phyloP scores from a whole-genome alignment of 2,329 filamentous ascomycete species.

The Fusarium sp. region DNA sequence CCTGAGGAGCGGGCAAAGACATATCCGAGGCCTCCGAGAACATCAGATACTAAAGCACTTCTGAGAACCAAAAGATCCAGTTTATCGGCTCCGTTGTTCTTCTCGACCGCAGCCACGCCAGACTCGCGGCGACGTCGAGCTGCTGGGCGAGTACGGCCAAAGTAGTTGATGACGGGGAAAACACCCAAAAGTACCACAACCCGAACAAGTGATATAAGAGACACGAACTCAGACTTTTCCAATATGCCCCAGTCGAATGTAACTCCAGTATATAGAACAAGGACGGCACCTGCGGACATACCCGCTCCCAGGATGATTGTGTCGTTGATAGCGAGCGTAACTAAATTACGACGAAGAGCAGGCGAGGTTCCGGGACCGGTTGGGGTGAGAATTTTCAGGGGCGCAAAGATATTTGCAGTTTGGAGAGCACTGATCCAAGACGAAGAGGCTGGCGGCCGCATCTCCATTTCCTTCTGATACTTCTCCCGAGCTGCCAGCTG shows the following conservation, averaged over 20 bases:
- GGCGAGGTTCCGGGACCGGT: conserved; percentile 70
- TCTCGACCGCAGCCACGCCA: conserved; percentile 56
- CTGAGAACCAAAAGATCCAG: conserved; percentile 85
- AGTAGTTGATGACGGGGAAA: conserved; percentile 80
- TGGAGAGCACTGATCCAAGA: conserved; percentile 54
- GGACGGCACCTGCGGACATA: conserved; percentile 83
- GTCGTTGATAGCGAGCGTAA: conserved; percentile 84
- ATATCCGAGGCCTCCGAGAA: conserved; percentile 82
- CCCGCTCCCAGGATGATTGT: conserved; percentile 84
- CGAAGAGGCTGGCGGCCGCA: conserved; percentile 47
- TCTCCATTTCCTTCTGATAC: conserved; percentile 62
- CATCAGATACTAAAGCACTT: conserved; percentile 79
- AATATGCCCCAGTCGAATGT: conserved; percentile 86
- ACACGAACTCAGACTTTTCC: conserved; percentile 84
- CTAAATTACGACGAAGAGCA: conserved; percentile 81
- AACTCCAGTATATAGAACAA: conserved; percentile 85
- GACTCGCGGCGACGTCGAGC: conserved; percentile 56
- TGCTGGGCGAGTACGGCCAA: conserved; percentile 72
- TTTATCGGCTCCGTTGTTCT: conserved; percentile 77
- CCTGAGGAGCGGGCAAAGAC: conserved; percentile 70
- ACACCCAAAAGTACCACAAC: conserved; percentile 80
- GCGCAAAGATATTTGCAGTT: conserved; percentile 76
- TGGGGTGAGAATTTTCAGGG: conserved; percentile 83
- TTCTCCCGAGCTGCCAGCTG: conserved; percentile 79
- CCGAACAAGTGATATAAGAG: conserved; percentile 80